Evolutionary conservation across 441 rosid species (phyloP).

Genomic region (Syzygium malaccense): DNA sequence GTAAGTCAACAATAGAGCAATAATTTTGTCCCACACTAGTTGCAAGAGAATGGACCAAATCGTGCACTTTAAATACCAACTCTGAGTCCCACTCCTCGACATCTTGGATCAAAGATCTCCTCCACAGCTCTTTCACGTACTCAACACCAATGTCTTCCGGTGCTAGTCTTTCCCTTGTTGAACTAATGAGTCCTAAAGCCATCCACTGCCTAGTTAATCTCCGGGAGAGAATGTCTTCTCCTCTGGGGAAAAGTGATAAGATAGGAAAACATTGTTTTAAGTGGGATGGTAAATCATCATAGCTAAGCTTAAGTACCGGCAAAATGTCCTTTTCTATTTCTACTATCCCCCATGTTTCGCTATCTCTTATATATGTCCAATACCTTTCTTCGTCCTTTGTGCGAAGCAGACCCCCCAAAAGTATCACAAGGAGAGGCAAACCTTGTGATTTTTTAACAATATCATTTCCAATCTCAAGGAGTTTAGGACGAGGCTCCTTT

Average conservation of each 20-base stretch:
- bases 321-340: neutral
- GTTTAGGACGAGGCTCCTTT: neutral
- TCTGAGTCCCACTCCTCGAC: rapidly evolving
- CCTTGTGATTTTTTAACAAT: neutral
- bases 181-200: neutral
- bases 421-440: neutral
- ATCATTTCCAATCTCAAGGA: neutral
- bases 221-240: rapidly evolving
- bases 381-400: neutral
- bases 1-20: neutral
- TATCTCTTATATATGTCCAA: neutral
- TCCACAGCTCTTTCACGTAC: neutral
- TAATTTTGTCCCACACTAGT: neutral
- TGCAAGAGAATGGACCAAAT: neutral
- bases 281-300: neutral
- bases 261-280: neutral
- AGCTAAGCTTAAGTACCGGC: neutral
- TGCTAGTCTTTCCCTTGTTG: neutral
- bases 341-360: neutral
- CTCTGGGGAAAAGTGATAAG: neutral
- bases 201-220: rapidly evolving
- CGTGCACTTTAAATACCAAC: neutral
- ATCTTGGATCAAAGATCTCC: neutral
- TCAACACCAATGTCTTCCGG: rapidly evolving
- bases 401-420: neutral